Conservation (phyloP, 306 rosid species). For the Leucaena leucocephala region DNA sequence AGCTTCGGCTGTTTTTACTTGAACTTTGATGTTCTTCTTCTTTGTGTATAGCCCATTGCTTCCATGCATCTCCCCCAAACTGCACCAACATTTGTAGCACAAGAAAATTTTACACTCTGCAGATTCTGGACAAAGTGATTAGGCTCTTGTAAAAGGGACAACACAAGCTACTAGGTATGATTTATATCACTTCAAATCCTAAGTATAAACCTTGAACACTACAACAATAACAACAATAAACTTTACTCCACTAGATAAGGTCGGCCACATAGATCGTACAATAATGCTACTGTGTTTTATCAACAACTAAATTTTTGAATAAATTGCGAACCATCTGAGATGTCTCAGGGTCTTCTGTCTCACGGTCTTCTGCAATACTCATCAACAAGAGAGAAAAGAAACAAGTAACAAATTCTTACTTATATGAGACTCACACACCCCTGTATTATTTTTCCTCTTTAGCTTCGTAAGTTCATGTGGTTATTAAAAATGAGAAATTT, state of each 20-base stretch:
- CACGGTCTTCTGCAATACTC: too few species aligned
- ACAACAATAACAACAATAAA: too few species aligned
- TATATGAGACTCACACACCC: background rate
- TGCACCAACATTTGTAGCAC: background rate
- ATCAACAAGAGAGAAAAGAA: too few species aligned
- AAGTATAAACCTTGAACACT: too few species aligned
- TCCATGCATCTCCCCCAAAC: background rate
- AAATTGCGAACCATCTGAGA: too few species aligned
- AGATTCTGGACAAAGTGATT: background rate
- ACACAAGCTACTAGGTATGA: background rate
- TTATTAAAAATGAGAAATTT: background rate
- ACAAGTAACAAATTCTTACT: background rate
- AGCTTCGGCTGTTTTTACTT: slow-evolving; percentile 25
- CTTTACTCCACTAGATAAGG: too few species aligned
- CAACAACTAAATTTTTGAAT: too few species aligned
- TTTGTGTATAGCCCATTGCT: slow-evolving; percentile 27
- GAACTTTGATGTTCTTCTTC: slow-evolving; percentile 9
- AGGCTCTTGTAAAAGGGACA: background rate
- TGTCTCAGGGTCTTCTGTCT: too few species aligned
- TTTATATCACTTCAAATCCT: too few species aligned
- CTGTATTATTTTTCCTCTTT: too few species aligned
- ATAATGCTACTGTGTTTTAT: too few species aligned
- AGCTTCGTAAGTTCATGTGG: background rate
- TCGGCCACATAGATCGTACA: too few species aligned
- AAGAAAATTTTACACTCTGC: background rate